phyloP scores from a whole-genome alignment of 768 basidiomycete genomes.

The Gymnopilus dilepis region DNA sequence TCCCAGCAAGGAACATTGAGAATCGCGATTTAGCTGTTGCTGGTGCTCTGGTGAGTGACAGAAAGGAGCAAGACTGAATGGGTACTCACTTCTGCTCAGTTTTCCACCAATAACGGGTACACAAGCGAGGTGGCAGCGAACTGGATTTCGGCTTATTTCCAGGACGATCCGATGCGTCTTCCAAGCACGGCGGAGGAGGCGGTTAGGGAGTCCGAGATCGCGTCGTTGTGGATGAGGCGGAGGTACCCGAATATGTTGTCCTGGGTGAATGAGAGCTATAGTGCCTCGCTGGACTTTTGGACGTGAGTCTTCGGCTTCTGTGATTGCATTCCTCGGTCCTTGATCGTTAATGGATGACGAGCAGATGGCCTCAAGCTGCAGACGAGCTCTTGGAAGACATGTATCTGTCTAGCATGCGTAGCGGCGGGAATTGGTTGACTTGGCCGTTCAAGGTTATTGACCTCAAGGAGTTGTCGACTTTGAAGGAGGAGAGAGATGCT shows the following conservation, averaged over 20 bases:
- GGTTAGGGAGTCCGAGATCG: slow-evolving; percentile 44
- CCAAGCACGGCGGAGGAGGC: slow-evolving; percentile 55
- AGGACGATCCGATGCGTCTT: slow-evolving; percentile 54
- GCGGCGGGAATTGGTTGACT: slow-evolving; percentile 67
- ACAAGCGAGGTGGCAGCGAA: slow-evolving; percentile 59
- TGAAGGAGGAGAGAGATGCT: not conserved
- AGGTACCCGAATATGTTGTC: slow-evolving; percentile 3
- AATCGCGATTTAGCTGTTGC: slow-evolving; percentile 65
- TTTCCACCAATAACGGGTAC: slow-evolving; percentile 61
- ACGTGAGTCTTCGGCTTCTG: not conserved
- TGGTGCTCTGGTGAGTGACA: slow-evolving; percentile 55
- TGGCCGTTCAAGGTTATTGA: slow-evolving; percentile 63
- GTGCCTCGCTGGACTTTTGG: not conserved
- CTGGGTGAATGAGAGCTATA: not conserved
- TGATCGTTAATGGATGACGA: too few species aligned
- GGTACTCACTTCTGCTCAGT: slow-evolving; percentile 39
- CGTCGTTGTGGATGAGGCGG: not conserved
- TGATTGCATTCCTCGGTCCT: not conserved
- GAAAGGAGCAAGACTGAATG: not conserved
- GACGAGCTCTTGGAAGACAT: slow-evolving; percentile 66
- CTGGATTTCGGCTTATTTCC: slow-evolving; percentile 71
- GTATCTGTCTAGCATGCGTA: slow-evolving; percentile 51
- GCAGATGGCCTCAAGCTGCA: slow-evolving; percentile 63
- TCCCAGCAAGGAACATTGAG: slow-evolving; percentile 61
- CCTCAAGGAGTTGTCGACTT: slow-evolving; percentile 38